phyloP scores from a whole-genome alignment of 1,139 yeast species.

The Taiozyma sp. region DNA sequence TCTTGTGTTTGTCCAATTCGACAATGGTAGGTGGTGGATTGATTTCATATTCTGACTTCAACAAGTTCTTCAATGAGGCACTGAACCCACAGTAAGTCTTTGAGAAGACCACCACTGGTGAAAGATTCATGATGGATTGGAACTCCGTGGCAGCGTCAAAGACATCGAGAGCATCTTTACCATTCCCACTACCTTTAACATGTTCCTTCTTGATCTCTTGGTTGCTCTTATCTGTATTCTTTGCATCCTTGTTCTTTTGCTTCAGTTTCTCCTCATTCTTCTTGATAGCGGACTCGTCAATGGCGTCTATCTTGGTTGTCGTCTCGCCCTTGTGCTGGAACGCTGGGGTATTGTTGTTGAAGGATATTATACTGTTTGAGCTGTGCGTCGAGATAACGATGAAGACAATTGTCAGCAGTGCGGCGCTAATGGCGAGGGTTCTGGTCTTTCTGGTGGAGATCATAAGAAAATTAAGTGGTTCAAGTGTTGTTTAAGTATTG shows the following conservation, averaged over 20 bases:
- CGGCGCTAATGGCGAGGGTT: slow-evolving; percentile 20
- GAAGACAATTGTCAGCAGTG: slow-evolving; percentile 18
- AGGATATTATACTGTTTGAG: not conserved
- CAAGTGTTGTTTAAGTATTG: no score
- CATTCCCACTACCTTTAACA: not conserved
- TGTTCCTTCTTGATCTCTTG: slow-evolving; percentile 1
- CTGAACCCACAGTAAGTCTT: slow-evolving; percentile 77
- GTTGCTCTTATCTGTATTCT: slow-evolving; percentile 3
- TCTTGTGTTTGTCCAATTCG: slow-evolving; percentile 76
- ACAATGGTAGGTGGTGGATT: slow-evolving; percentile 70
- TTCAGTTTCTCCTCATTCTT: slow-evolving; percentile 18
- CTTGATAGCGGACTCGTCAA: slow-evolving; percentile 20
- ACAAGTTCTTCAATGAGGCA: slow-evolving; percentile 59
- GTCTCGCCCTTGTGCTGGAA: slow-evolving; percentile 9
- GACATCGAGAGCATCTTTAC: not conserved
- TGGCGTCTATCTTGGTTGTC: slow-evolving; percentile 13
- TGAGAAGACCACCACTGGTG: slow-evolving; percentile 73
- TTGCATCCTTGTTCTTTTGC: slow-evolving; percentile 10
- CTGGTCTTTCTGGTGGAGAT: slow-evolving; percentile 20
- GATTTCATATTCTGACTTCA: slow-evolving; percentile 60
- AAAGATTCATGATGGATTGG: slow-evolving; percentile 47
- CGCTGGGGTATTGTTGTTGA: not conserved
- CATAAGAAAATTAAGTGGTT: slow-evolving; percentile 2
- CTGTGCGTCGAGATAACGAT: slow-evolving; percentile 17
- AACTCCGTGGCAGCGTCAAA: slow-evolving; percentile 64